Conservation (phyloP, 2,329 filamentous ascomycete species). For the Xylaria sp. region DNA sequence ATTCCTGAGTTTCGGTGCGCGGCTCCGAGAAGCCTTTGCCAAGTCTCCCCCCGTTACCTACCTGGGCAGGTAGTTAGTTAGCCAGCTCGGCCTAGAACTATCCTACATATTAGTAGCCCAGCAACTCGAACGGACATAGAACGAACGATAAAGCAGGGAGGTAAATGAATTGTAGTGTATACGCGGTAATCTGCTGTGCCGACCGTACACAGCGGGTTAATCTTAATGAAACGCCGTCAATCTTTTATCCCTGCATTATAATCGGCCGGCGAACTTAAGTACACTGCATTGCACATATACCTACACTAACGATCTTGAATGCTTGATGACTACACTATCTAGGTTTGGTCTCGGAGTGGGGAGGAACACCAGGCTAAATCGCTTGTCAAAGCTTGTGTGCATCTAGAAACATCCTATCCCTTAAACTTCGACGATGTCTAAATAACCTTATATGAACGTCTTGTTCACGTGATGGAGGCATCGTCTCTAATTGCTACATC, state of each 20-base stretch:
- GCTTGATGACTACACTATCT: background rate
- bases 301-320: background rate
- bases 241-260: conserved; percentile 11
- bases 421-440: background rate
- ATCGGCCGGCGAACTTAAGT: background rate
- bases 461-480: background rate
- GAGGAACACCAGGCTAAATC: conserved; percentile 3
- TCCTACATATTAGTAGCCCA: no score
- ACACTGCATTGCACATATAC: no score
- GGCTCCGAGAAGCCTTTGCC: background rate
- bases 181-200: no score
- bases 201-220: no score
- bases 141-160: background rate
- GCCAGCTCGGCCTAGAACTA: no score
- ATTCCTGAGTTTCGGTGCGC: background rate
- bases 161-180: no score
- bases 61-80: no score
- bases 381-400: background rate
- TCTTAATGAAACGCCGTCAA: background rate
- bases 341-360: background rate
- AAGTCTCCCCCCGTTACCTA: no score
- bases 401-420: background rate
- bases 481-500: background rate
- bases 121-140: background rate
- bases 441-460: conserved; percentile 18